Evolutionary conservation across 2,329 filamentous ascomycete genomes (phyloP), one percentile per base, ranked within the genome.

Genomic region (Polytolypa hystricis): DNA sequence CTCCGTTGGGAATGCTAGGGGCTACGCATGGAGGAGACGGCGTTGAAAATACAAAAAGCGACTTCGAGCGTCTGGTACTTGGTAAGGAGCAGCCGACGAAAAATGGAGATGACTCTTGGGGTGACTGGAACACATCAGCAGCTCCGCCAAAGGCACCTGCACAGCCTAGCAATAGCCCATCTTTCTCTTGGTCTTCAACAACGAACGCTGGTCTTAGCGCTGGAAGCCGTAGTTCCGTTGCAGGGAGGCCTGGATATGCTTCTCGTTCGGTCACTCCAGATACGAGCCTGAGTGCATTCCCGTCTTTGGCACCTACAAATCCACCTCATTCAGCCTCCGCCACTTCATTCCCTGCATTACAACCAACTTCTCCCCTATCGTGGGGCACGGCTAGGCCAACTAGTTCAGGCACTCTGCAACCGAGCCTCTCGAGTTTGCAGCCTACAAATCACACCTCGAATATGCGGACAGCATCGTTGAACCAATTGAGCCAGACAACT

Each of bases 61-160:
- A 93, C 52, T 98, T 96, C 52, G 87, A 94, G 56, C 75, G 75
- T 2, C 74, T 98, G 2, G 87, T 98, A 35, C 85, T 93, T 51
- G 89, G 89, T 6, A 76, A 74, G 38, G 64, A 45, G 4, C 42
- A 69, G 31, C 60, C 52, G 18, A 58, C 53, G n/a, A 52, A 47
- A 37, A 47, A 43, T 33, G 52, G 51, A 17, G 54, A 56, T 36
- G 51, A 56, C 37, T 42, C 51, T 11, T 61, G 56, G 56, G 52
- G 50, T 34, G 47, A 40, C 10, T 46, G 54, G 47, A 55, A 47
- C 42, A 50, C 50, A 42, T 54, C 49, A 45, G 47, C 46, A 35
- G 42, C 46, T 8, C 32, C 55, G 33, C 43, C 55, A 28, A 43
- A 49, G 7, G 55, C 52, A 34, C 39, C 40, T 29, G 45, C 47